Evolutionary conservation across 179 eudicot species (phyloP), one percentile per base, ranked within the genome.

Genomic region (Amaranthus tricolor): DNA sequence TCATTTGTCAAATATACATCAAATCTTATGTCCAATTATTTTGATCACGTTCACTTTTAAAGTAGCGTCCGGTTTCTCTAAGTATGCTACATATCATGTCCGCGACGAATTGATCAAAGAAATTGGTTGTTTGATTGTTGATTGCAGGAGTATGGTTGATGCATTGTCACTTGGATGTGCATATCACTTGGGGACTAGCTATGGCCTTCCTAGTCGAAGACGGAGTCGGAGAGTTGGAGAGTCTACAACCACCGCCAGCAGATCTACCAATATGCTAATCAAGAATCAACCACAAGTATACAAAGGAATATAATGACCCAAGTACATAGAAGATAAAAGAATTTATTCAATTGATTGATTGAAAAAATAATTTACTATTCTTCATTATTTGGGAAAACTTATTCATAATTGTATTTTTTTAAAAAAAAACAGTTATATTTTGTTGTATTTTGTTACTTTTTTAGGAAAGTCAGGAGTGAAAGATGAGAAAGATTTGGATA

Each of bases 101-200:
- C 3, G 3, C 40, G 40, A 31, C 40, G 3, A 31, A 31, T 31
- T 31, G 40, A 31, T 31, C 40, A 31, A 31, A 31, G 40, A 31
- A 31, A 52, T 54, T 49, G 55, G 24, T 56, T 56, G 13, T 56
- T 71, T 71, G 21, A 48, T 65, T 71, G 56, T 65, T 48, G 6
- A 53, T 43, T 71, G 73, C 82, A 92, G 97, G 98, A 45, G 85
- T 85, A 5, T 93, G 98, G 98, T 15, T 93, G 4, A 82, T 93
- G 94, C 98, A 93, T 55, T 93, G 98, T 81, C 98, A 93, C 85
- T 84, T 93, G 91, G 98, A 93, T 66, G 96, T 91, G 54, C 98
- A 93, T 82, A 91, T 85, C 57, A 78, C 83, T 3, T 93, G 98
- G 98, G 98, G 98, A 5, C 75, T 93, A 53, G 98, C 98, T 3